These are phyloP conservation scores for Trypethelium eluteriae DNA, from an alignment of 495 filamentous ascomycete species.

Conservation along the genomic window DNA sequence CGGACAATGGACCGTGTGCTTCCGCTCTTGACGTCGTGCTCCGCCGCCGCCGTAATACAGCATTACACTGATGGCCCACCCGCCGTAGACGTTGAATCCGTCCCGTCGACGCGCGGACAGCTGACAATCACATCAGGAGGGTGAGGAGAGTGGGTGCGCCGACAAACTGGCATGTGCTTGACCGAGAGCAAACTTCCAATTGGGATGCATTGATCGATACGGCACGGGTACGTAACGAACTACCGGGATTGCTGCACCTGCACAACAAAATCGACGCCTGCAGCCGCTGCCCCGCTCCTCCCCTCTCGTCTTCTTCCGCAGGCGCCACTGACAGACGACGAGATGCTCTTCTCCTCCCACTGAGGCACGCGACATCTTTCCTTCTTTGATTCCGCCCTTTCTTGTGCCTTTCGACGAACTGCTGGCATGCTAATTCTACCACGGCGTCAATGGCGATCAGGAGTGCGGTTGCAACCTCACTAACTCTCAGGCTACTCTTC, in stretches of 20 bases:
- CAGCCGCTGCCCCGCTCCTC: slow-evolving; percentile 7
- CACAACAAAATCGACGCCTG: not conserved
- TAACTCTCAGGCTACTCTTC: slow-evolving; percentile 18
- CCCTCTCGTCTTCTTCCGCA: not conserved
- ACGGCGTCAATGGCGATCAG: not conserved
- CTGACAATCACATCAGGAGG: too few species aligned
- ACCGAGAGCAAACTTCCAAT: too few species aligned
- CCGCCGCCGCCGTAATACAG: not conserved
- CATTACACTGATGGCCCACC: too few species aligned
- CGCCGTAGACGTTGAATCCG: too few species aligned
- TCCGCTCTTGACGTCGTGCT: not conserved
- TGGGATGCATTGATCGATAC: too few species aligned
- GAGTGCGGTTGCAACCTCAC: not conserved
- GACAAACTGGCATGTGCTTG: too few species aligned
- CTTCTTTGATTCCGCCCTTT: not conserved
- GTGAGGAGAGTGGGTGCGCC: too few species aligned
- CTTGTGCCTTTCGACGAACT: not conserved
- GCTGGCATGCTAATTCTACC: not conserved
- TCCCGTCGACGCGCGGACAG: too few species aligned
- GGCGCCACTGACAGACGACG: not conserved
- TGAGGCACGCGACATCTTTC: slow-evolving; percentile 7
- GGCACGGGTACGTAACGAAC: not conserved
- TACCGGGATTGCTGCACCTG: not conserved
- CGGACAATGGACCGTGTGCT: not conserved
- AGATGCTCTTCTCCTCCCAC: not conserved